A percentile compares a stretch with the other conserved stretches of the same genome.
These are phyloP conservation scores for Candida odintsovae DNA, from an alignment of 805 yeast genomes.

Conservation along the genomic window DNA sequence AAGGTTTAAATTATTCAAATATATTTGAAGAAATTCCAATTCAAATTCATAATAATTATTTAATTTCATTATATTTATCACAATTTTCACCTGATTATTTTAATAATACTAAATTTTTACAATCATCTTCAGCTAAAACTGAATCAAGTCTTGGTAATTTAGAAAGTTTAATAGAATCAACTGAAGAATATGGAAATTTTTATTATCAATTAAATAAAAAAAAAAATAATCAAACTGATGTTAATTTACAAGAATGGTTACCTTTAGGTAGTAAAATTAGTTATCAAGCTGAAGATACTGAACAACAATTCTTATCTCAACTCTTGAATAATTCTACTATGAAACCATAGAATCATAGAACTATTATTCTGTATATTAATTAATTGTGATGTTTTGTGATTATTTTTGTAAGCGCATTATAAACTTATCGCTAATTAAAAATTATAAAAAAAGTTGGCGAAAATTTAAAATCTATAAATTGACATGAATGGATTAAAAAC, in stretches of 20 bases:
- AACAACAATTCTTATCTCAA: constrained; percentile 18
- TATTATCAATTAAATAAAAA: constrained; percentile 23
- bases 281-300: constrained; percentile 22
- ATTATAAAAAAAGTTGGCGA: not conserved
- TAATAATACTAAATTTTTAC: constrained; percentile 15
- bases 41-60: constrained; percentile 58
- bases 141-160: constrained; percentile 15
- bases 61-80: constrained; percentile 53
- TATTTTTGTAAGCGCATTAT: not conserved
- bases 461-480: not conserved
- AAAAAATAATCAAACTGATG: constrained; percentile 11
- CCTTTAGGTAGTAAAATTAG: constrained; percentile 26
- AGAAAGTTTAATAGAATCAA: constrained; percentile 20
- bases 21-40: constrained; percentile 70
- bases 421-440: too few species aligned
- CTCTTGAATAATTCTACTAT: constrained; percentile 19
- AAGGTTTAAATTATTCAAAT: constrained; percentile 57
- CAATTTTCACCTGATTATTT: constrained; percentile 15
- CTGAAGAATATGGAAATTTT: constrained; percentile 21
- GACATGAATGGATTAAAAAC: constrained; percentile 16
- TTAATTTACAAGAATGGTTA: constrained; percentile 23
- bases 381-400: not conserved
- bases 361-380: not conserved
- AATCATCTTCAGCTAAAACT: constrained; percentile 13
- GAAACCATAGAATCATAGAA: constrained; percentile 15